Base-by-base conservation (phyloP, 306 rosid genomes). In the Citrullus colocynthis region DNA sequence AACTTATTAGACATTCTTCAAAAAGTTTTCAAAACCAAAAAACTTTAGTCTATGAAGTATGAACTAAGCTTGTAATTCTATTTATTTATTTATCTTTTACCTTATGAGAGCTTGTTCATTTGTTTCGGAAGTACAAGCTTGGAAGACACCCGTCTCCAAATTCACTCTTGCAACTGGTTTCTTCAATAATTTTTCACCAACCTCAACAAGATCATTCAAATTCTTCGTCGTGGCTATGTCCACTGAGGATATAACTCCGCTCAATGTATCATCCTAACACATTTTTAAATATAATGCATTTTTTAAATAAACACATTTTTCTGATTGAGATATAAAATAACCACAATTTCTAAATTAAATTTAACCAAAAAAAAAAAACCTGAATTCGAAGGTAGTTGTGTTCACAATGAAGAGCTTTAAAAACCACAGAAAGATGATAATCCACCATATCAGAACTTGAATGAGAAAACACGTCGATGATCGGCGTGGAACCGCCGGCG, bases 381-480 rank as follows among this genome's bases (percentile, higher is more conserved):
- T 86, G 91, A 71, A 88, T 88, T n/a, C 91, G 83, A 30, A 90
- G 85, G 59, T 90, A 90, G 52, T 70, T 82, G 8, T 80, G 30
- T 55, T 87, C 83, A 5, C 85, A 80, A 28, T 81, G 79, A 42
- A 87, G 89, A 34, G 90, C 89, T 82, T 36, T 82, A 48, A 87
- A 71, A 62, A 86, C 67, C 0, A 78, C 82, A 13, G 89, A 78
- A 1, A 90, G 83, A 60, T 88, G 90, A 8, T 84, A 77, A 20
- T 90, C 92, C 17, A 87, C 89, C 87, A 88, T 82, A 37, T 90
- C 89, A 0, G 85, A 57, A 65, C 89, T 88, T 4, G 87, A 86
- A 7, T 90, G 77, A 67, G 45, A 74, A 55, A 61, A 88, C 6
- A 81, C 74, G 52, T 88, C 88, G 4, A 90, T 78, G 11, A 90